Evolutionary conservation across 305 asterid species (phyloP).

Genomic region (Salvia sclarea): DNA sequence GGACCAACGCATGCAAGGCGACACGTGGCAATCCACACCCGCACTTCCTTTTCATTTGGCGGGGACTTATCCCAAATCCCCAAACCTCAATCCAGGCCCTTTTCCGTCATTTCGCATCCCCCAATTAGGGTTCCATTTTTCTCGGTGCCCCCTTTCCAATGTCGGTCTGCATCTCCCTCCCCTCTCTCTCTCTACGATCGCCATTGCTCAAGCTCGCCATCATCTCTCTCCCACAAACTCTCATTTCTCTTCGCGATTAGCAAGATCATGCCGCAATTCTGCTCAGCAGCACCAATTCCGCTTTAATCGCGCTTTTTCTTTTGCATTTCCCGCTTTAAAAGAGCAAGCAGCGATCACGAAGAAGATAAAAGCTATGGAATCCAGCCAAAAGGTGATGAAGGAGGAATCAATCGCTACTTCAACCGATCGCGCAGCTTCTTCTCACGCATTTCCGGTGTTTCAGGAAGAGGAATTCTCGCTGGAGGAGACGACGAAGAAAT

Average conservation of each 20-base stretch:
- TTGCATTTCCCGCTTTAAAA: background rate
- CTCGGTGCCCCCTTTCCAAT: constrained; percentile 34
- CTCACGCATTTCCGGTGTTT: background rate
- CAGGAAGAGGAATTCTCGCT: constrained; percentile 44
- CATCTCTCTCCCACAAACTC: constrained; percentile 1
- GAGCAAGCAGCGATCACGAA: constrained; percentile 3
- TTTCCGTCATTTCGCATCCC: constrained; percentile 42
- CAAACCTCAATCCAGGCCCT: constrained; percentile 30
- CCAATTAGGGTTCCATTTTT: constrained; percentile 34
- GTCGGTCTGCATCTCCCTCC: constrained; percentile 29
- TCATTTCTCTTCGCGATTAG: background rate
- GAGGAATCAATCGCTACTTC: background rate
- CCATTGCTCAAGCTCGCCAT: constrained; percentile 12
- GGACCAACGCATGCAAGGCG: constrained; percentile 46
- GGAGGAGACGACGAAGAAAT: constrained; percentile 33
- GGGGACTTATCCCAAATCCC: constrained; percentile 35
- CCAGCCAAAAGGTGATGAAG: constrained; percentile 42
- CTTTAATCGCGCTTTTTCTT: background rate
- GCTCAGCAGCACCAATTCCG: background rate
- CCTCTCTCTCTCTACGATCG: constrained; percentile 22
- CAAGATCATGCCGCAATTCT: constrained; percentile 12
- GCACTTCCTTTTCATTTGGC: constrained; percentile 32
- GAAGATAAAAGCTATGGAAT: constrained; percentile 43
- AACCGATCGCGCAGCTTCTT: background rate
- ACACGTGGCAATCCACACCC: constrained; percentile 48